These are phyloP conservation scores for Irpex sp. DNA, from an alignment of 1,284 basidiomycete species.

Conservation along the genomic window DNA sequence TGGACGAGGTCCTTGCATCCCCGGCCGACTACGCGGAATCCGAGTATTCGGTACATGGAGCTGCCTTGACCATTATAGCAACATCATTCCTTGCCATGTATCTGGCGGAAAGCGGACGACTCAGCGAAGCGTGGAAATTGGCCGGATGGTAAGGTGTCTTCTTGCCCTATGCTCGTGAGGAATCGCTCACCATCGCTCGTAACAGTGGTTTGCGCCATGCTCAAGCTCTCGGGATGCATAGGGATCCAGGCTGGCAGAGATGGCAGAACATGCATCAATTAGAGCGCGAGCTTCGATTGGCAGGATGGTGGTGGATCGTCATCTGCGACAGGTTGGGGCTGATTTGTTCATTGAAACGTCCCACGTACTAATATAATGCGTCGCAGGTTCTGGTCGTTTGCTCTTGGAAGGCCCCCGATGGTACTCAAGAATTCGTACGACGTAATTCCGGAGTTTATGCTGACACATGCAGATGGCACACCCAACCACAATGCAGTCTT, in stretches of 20 bases:
- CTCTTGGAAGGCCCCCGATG: slow-evolving; percentile 44
- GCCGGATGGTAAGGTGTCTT: slow-evolving; percentile 28
- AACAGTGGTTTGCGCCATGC: slow-evolving; percentile 37
- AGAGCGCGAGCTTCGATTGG: slow-evolving; percentile 39
- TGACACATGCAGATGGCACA: slow-evolving; percentile 32
- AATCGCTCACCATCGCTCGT: not conserved
- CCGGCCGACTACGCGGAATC: slow-evolving; percentile 34
- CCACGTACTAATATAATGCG: slow-evolving; percentile 2
- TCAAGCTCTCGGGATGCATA: slow-evolving; percentile 47
- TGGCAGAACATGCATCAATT: slow-evolving; percentile 48
- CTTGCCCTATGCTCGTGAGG: not conserved
- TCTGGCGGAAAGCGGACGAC: slow-evolving; percentile 42
- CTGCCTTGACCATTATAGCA: slow-evolving; percentile 43
- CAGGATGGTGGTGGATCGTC: slow-evolving; percentile 48
- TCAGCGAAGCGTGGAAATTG: slow-evolving; percentile 54
- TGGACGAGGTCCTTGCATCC: slow-evolving; percentile 41
- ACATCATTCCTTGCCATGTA: slow-evolving; percentile 42
- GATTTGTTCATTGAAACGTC: not conserved
- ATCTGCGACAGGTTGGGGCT: slow-evolving; percentile 41
- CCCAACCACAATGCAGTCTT: slow-evolving; percentile 34
- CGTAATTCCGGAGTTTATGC: slow-evolving; percentile 30
- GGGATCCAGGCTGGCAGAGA: slow-evolving; percentile 43
- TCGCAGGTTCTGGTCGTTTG: slow-evolving; percentile 39
- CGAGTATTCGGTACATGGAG: slow-evolving; percentile 41
- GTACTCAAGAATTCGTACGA: slow-evolving; percentile 34